phyloP scores from a whole-genome alignment of 768 basidiomycete species.

The Mycena latifolia region DNA sequence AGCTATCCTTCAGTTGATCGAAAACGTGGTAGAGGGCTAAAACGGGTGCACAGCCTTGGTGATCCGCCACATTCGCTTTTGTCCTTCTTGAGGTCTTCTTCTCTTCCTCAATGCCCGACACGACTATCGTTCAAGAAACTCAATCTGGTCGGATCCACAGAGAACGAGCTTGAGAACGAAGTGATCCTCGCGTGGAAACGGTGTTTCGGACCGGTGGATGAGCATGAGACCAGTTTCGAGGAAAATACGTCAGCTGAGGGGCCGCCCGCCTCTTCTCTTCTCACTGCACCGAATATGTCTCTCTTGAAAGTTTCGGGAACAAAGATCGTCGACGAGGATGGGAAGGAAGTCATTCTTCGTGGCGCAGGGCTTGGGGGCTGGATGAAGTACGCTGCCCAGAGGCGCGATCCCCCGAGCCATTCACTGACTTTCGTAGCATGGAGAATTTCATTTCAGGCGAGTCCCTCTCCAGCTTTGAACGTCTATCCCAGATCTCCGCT shows the following conservation, averaged over 20 bases:
- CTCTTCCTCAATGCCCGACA: no score
- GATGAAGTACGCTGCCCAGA: constrained; percentile 70
- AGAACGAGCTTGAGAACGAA: no score
- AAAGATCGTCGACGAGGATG: constrained; percentile 69
- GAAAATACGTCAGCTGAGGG: not conserved
- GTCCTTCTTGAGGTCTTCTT: no score
- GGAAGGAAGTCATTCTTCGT: constrained; percentile 69
- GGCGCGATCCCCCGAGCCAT: not conserved
- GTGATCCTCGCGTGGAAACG: no score
- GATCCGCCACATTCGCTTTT: no score
- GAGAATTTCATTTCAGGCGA: constrained; percentile 81
- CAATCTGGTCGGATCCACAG: no score
- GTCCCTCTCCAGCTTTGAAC: not conserved
- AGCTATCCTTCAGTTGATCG: no score
- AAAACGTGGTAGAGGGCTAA: no score
- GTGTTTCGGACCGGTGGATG: not conserved
- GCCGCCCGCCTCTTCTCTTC: not conserved
- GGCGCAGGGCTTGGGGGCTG: constrained; percentile 88
- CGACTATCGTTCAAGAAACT: no score
- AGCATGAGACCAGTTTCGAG: not conserved
- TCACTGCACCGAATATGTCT: constrained; percentile 50
- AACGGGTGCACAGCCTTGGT: no score
- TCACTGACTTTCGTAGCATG: constrained; percentile 59
- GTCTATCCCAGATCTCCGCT: not conserved
- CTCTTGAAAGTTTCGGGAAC: constrained; percentile 70